Percentiles rank a stretch among this genome's conserved stretches.
Evolutionary conservation across 768 basidiomycete species (phyloP).

Genomic region (Coprinopsis sp.): DNA sequence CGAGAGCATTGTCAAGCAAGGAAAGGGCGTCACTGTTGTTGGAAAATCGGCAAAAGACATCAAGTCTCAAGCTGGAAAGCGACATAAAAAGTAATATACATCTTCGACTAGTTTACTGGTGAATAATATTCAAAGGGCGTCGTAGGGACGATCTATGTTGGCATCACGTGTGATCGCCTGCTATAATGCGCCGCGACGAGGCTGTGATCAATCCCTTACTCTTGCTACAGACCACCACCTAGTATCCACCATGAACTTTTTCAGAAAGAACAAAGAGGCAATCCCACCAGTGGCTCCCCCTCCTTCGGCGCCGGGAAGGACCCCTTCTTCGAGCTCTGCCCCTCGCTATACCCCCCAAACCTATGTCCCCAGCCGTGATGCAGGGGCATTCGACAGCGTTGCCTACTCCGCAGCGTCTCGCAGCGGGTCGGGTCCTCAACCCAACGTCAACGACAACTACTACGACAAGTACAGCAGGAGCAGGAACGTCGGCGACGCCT

Average conservation of each 20-base stretch:
- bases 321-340: slow-evolving; percentile 35
- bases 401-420: slow-evolving; percentile 17
- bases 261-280: slow-evolving; percentile 57
- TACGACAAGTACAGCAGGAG: slow-evolving; percentile 48
- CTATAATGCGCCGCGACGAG: too few relatives aligned
- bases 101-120: neutral
- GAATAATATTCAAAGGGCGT: neutral
- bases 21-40: slow-evolving; percentile 83
- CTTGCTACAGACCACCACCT: slow-evolving; percentile 15
- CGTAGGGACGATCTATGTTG: neutral
- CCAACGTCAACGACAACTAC: slow-evolving; percentile 16
- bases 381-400: slow-evolving; percentile 44
- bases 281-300: slow-evolving; percentile 63
- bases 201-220: too few relatives aligned
- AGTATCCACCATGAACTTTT: slow-evolving; percentile 49
- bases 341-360: slow-evolving; percentile 36
- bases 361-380: slow-evolving; percentile 68
- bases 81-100: slow-evolving; percentile 23
- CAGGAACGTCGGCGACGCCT: slow-evolving; percentile 56
- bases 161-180: neutral
- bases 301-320: slow-evolving; percentile 22
- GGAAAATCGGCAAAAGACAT: slow-evolving; percentile 56
- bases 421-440: slow-evolving; percentile 9
- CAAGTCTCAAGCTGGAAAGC: slow-evolving; percentile 27
- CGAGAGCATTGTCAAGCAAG: slow-evolving; percentile 76